Conservation (phyloP, 2,329 filamentous ascomycete species). For the Diaporthe citriasiana region DNA sequence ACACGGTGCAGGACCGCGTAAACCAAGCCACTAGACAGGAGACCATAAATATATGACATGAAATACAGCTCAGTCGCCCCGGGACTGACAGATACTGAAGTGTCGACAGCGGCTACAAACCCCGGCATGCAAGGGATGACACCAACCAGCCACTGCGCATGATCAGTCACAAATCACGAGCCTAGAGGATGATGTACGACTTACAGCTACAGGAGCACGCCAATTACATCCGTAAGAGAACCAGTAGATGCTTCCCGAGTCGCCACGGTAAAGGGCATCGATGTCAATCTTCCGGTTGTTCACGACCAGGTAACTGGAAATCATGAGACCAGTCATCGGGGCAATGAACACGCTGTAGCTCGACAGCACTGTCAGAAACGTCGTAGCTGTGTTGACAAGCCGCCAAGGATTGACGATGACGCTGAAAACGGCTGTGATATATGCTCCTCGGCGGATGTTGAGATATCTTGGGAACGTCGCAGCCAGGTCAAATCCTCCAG, state of each 20-base stretch:
- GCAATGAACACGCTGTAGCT: conserved; percentile 56
- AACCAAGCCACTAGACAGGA: conserved; percentile 52
- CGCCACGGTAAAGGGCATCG: conserved; percentile 53
- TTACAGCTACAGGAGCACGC: conserved; percentile 56
- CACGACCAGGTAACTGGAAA: conserved; percentile 53
- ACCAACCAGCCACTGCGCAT: conserved; percentile 56
- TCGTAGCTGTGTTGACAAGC: conserved; percentile 54
- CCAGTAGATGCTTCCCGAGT: conserved; percentile 55
- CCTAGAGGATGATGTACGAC: conserved; percentile 40
- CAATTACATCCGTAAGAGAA: conserved; percentile 57
- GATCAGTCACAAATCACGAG: not conserved
- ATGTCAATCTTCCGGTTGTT: conserved; percentile 53
- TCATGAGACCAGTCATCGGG: conserved; percentile 58
- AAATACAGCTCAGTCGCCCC: conserved; percentile 57
- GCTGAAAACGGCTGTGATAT: conserved; percentile 54
- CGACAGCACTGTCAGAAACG: conserved; percentile 54
- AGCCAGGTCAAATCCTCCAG: conserved; percentile 57
- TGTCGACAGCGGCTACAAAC: conserved; percentile 57
- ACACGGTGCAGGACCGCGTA: conserved; percentile 51
- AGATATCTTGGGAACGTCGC: conserved; percentile 55
- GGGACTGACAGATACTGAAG: conserved; percentile 50
- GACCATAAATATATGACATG: conserved; percentile 57
- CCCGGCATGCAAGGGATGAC: conserved; percentile 58
- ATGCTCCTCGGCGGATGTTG: conserved; percentile 56
- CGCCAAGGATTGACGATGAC: conserved; percentile 56